Base-by-base conservation (phyloP, 257 asterid genomes). In the Apocynum venetum region DNA sequence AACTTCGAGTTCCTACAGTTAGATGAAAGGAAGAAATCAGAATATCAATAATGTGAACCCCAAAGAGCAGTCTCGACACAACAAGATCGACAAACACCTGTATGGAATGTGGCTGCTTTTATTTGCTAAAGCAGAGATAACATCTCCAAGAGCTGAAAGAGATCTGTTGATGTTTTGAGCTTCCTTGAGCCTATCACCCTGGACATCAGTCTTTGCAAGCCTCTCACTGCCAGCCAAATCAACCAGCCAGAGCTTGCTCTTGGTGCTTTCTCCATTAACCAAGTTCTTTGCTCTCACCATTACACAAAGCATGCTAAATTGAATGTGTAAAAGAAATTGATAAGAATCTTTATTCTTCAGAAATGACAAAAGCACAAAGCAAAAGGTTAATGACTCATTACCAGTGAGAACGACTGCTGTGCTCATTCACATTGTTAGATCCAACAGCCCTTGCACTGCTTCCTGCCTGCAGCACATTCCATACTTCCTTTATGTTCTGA, bases 341-440 rank as follows among this genome's bases (percentile, higher is more conserved):
- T 76, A 48, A 59, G 65, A 25, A 64, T 52, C 60, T 38, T 55
- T 17, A n/a, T 17, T 13, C 73, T 35, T 40, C 55, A 36, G 55
- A 44, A 71, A 20, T 36, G 49, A 59, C 20, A 67, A 73, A 74
- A 71, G 31, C 5, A 41, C 10, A 48, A 61, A 41, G 69, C 59
- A 74, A 56, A n/a, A 61, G 75, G 41, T 38, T 63, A 17, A 49
- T 53, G 57, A 43, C 65, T 48, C 15, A 36, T 52, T 91, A 94
- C 98, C 99, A 96, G 87, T 96, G 99, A 76, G 99, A 96, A n/a
- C 99, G 96, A 84, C 99, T 96, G 82, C 98, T 93, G 68, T 96
- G 99, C 85, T 96, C 99, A 35, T 93, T 96, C 73, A 96, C 97
- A 51, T 96, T 96, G 83, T 96, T 96, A 59, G 99, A 96, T 68